Percentiles rank a stretch among this genome's conserved stretches.
These are phyloP conservation scores for Cutaneotrichosporon arboriforme DNA, from an alignment of 1,284 basidiomycete species.

Conservation along the genomic window DNA sequence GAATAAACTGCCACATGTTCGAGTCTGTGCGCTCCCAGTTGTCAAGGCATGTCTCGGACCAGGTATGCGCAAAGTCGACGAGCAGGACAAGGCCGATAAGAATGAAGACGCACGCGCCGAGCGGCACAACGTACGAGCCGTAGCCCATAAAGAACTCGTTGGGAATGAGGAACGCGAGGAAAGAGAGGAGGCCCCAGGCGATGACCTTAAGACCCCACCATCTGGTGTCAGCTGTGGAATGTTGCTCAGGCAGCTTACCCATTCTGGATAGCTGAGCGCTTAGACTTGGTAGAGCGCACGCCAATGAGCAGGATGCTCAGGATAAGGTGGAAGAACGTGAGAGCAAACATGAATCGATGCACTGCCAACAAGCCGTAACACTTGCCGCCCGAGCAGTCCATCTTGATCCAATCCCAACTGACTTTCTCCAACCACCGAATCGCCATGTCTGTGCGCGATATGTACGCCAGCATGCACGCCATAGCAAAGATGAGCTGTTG, in stretches of 20 bases:
- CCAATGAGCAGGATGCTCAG: constrained; percentile 75
- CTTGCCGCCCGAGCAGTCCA: constrained; percentile 87
- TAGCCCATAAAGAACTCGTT: constrained; percentile 59
- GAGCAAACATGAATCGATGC: constrained; percentile 93
- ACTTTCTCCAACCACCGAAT: constrained; percentile 85
- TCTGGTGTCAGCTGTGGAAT: constrained; percentile 48
- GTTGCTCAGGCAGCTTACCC: constrained; percentile 57
- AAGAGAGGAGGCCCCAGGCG: constrained; percentile 71
- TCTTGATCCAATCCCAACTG: constrained; percentile 96
- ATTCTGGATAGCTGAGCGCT: constrained; percentile 92
- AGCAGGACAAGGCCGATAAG: constrained; percentile 91
- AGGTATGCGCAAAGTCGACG: constrained; percentile 97
- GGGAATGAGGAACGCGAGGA: constrained; percentile 73
- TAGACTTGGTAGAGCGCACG: constrained; percentile 81
- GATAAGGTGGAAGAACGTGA: constrained; percentile 82
- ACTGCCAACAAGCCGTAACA: constrained; percentile 98
- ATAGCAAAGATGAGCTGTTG: constrained; percentile 84
- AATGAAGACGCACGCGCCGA: constrained; percentile 92
- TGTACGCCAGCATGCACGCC: constrained; percentile 94
- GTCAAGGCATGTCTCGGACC: constrained; percentile 94
- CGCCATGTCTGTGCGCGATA: constrained; percentile 85
- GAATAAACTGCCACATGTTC: constrained; percentile 92
- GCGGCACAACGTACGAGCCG: constrained; percentile 83
- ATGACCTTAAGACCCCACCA: constrained; percentile 99
- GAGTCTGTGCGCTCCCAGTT: constrained; percentile 87